Conservation (phyloP, 371 early-diverging fungal genomes). For the Syncephalastrum contaminatum region DNA sequence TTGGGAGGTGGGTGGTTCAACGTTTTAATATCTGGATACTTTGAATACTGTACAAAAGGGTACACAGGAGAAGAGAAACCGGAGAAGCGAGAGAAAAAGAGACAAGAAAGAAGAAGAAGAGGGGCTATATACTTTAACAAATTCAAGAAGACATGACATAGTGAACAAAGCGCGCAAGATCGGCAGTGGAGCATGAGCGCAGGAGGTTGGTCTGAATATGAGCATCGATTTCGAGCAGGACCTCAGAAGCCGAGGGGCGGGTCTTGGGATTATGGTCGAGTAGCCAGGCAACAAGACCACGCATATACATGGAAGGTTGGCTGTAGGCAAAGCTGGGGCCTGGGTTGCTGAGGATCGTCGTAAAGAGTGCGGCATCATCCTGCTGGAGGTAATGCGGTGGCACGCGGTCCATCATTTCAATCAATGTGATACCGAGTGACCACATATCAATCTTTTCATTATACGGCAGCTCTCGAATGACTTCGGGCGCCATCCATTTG, state of each 20-base stretch:
- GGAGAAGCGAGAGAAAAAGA: constrained; percentile 8
- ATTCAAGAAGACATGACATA: constrained; percentile 9
- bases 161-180: constrained; percentile 34
- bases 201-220: constrained; percentile 37
- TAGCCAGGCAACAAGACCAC: constrained; percentile 44
- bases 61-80: constrained; percentile 1
- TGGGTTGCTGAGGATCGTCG: constrained; percentile 20
- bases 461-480: constrained; percentile 31
- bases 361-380: constrained; percentile 28
- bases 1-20: too few relatives aligned
- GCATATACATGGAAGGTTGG: constrained; percentile 34
- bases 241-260: constrained; percentile 23
- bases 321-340: constrained; percentile 42
- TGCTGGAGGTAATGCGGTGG: constrained; percentile 39
- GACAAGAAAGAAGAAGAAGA: constrained; percentile 5
- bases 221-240: constrained; percentile 31
- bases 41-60: too few relatives aligned
- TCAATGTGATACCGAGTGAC: constrained; percentile 43
- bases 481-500: constrained; percentile 53
- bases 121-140: constrained; percentile 6
- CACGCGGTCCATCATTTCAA: constrained; percentile 54
- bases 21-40: too few relatives aligned
- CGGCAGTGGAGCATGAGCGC: constrained; percentile 28
- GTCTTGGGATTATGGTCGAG: constrained; percentile 28
- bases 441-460: constrained; percentile 42